Evolutionary conservation across 306 rosid species (phyloP).

Genomic region (Nissolia schottii): DNA sequence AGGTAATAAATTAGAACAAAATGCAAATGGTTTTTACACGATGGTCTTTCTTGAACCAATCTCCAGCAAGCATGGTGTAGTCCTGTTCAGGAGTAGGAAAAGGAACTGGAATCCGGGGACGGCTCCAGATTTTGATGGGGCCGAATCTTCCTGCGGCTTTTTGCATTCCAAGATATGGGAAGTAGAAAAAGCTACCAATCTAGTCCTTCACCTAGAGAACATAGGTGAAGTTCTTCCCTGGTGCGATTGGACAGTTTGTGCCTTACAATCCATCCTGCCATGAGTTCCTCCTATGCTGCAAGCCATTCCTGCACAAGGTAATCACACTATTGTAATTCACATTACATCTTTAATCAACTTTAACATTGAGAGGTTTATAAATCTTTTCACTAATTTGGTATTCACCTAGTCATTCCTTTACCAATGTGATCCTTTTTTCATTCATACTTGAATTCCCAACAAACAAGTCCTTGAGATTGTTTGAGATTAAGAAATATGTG

Average conservation of each 20-base stretch:
- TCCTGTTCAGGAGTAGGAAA: slow-evolving; percentile 67
- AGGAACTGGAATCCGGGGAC: slow-evolving; percentile 68
- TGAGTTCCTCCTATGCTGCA: slow-evolving; percentile 66
- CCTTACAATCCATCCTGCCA: slow-evolving; percentile 71
- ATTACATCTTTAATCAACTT: too few species aligned
- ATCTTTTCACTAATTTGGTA: neutral
- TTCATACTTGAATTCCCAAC: neutral
- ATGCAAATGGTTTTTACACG: slow-evolving; percentile 28
- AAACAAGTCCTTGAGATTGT: neutral
- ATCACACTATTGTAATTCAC: too few species aligned
- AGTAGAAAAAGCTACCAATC: slow-evolving; percentile 65
- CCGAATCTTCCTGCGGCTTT: slow-evolving; percentile 81
- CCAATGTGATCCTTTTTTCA: neutral
- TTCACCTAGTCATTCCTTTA: neutral
- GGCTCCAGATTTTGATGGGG: slow-evolving; percentile 57
- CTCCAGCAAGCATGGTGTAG: slow-evolving; percentile 58
- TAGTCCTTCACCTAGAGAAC: slow-evolving; percentile 56
- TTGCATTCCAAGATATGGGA: slow-evolving; percentile 60
- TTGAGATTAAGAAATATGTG: neutral
- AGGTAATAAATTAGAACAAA: neutral
- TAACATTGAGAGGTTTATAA: too few species aligned
- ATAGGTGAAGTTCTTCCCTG: slow-evolving; percentile 60
- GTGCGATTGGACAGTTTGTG: slow-evolving; percentile 63
- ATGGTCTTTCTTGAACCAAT: slow-evolving; percentile 63
- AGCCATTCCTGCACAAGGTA: slow-evolving; percentile 46